Evolutionary conservation across 371 early-diverging fungal genomes (phyloP).

Genomic region (Mortierella sp.): DNA sequence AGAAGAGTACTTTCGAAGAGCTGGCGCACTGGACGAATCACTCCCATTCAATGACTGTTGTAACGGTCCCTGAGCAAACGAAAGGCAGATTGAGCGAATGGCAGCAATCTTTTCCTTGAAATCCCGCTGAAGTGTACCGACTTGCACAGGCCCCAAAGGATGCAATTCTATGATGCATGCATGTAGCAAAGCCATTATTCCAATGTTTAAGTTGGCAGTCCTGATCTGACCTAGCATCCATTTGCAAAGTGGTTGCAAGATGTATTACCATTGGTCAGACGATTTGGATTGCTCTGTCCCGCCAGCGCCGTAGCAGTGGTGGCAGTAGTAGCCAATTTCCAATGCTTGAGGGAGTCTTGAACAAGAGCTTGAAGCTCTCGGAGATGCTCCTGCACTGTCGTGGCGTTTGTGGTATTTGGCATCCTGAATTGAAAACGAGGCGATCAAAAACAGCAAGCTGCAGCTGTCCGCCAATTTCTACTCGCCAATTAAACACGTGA

Average conservation of each 20-base stretch:
- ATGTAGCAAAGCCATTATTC: neutral
- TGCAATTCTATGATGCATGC: constrained; percentile 59
- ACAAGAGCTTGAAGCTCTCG: constrained; percentile 43
- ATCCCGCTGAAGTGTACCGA: constrained; percentile 63
- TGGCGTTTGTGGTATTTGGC: constrained; percentile 40
- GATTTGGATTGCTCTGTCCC: constrained; percentile 27
- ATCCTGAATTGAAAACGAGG: constrained; percentile 16
- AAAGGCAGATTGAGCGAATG: constrained; percentile 68
- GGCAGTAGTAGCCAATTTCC: constrained; percentile 39
- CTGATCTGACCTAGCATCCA: neutral
- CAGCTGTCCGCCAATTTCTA: neutral
- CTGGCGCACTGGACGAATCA: constrained; percentile 63
- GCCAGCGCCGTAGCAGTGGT: constrained; percentile 30
- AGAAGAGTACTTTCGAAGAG: constrained; percentile 69
- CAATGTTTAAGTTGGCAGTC: neutral
- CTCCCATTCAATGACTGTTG: constrained; percentile 72
- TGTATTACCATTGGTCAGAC: constrained; percentile 41
- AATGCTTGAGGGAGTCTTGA: constrained; percentile 49
- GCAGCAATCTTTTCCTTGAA: constrained; percentile 64
- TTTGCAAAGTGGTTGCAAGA: too few relatives aligned
- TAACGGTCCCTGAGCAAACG: constrained; percentile 70
- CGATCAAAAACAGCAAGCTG: neutral
- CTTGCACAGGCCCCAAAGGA: constrained; percentile 67
- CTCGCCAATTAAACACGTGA: neutral
- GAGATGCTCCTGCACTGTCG: constrained; percentile 54